phyloP scores from a whole-genome alignment of 2,329 filamentous ascomycete genomes.

The Plenodomus tracheiphilus region DNA sequence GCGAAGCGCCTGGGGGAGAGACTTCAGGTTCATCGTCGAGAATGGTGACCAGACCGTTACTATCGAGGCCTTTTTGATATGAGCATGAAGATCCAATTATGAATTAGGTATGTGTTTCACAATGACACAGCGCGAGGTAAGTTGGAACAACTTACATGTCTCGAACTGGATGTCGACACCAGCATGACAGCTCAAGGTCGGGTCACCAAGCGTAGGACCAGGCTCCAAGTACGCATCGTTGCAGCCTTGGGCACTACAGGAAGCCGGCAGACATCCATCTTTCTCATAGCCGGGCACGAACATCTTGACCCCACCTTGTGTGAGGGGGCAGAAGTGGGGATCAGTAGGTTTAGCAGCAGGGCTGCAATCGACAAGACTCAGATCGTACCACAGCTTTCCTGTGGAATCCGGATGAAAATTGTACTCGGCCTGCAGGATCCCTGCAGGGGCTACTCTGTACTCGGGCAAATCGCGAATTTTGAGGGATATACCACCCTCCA shows the following conservation, averaged over 20 bases:
- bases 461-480: constrained; percentile 27
- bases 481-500: constrained; percentile 16
- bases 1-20: neutral
- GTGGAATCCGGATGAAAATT: constrained; percentile 8
- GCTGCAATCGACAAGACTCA: constrained; percentile 25
- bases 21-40: neutral
- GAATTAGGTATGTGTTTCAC: too few species aligned
- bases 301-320: constrained; percentile 23
- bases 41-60: neutral
- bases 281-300: constrained; percentile 4
- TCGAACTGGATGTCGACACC: constrained; percentile 24
- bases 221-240: constrained; percentile 16
- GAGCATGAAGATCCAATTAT: neutral
- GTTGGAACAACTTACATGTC: constrained; percentile 10
- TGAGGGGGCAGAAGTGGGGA: constrained; percentile 24
- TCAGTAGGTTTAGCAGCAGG: constrained; percentile 2
- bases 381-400: constrained; percentile 25
- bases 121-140: too few species aligned
- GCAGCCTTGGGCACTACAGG: constrained; percentile 13
- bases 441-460: constrained; percentile 17
- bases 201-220: constrained; percentile 22
- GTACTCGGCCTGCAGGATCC: constrained; percentile 31
- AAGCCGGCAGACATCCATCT: constrained; percentile 7
- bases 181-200: constrained; percentile 16
- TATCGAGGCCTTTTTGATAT: neutral